These are phyloP conservation scores for Skeletonema potamos DNA, from an alignment of 108 stramenopile species.

Conservation along the genomic window DNA sequence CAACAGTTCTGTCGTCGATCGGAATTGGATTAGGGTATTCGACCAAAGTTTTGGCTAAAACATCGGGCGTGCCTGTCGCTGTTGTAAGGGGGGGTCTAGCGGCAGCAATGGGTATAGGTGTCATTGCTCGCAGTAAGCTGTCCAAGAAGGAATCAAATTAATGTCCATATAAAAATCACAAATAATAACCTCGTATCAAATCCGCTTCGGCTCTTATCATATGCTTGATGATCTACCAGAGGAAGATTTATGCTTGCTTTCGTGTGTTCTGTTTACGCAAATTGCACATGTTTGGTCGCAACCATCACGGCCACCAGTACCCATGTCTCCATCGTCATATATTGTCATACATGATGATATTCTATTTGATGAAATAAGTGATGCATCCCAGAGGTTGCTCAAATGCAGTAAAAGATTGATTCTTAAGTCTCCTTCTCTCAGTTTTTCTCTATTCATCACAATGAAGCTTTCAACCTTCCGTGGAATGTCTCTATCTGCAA, in stretches of 20 bases:
- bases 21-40: conserved; percentile 10
- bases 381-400: conserved; percentile 46
- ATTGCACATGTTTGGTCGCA: too few species aligned
- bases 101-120: not conserved
- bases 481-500: conserved; percentile 45
- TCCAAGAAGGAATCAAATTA: not conserved
- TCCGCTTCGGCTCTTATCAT: not conserved
- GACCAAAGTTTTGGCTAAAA: not conserved
- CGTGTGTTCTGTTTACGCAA: too few species aligned
- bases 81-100: not conserved
- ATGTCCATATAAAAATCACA: not conserved
- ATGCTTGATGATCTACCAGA: not conserved
- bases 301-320: not conserved
- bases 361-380: conserved; percentile 31
- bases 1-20: conserved; percentile 9
- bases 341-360: conserved; percentile 22
- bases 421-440: conserved; percentile 16
- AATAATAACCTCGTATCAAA: too few species aligned
- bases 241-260: too few species aligned
- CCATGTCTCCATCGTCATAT: conserved; percentile 11
- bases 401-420: conserved; percentile 39
- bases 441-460: conserved; percentile 9
- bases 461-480: conserved; percentile 33
- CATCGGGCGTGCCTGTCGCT: not conserved
- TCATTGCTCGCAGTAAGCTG: not conserved